phyloP scores from a whole-genome alignment of 192 early-diverging fungal genomes.

The Coemansia asiatica region DNA sequence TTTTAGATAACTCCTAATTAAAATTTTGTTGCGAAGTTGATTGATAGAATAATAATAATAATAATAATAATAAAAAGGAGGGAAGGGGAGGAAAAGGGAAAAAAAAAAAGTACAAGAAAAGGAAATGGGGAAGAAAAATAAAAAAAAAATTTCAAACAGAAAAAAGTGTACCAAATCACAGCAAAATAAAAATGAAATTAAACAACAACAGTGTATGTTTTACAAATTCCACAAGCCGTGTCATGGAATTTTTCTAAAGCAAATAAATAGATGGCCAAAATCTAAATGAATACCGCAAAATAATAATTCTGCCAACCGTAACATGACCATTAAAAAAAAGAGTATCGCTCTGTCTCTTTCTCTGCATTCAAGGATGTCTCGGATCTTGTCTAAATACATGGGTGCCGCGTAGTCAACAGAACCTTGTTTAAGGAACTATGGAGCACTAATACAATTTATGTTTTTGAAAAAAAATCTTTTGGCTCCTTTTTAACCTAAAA shows the following conservation, averaged over 20 bases:
- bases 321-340: neutral
- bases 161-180: neutral
- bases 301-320: neutral
- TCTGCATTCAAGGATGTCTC: too few species aligned
- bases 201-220: neutral
- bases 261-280: neutral
- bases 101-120: slow-evolving; percentile 4
- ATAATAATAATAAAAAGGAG: neutral
- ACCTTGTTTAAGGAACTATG: too few species aligned
- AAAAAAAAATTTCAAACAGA: neutral
- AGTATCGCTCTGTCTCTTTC: too few species aligned
- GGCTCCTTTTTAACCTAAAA: too few species aligned
- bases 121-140: neutral
- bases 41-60: neutral
- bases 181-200: neutral
- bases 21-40: neutral
- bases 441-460: too few species aligned
- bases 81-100: neutral
- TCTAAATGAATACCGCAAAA: neutral
- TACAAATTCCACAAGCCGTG: neutral
- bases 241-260: neutral
- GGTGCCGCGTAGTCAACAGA: too few species aligned
- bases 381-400: too few species aligned
- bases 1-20: neutral
- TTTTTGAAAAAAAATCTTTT: too few species aligned